phyloP scores from a whole-genome alignment of 371 early-diverging fungal genomes.

The Amoeboaphelidium protococcarum region DNA sequence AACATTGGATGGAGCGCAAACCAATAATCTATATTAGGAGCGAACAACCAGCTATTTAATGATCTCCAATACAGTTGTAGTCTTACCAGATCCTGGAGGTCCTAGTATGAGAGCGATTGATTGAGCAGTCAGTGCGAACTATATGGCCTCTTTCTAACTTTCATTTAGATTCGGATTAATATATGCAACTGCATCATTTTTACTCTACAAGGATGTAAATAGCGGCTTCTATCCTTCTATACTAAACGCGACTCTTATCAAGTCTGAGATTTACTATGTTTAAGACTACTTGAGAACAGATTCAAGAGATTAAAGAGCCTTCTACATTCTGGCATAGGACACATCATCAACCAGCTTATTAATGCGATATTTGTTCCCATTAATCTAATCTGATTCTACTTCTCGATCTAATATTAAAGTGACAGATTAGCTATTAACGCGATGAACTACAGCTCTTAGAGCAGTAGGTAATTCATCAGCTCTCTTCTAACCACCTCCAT shows the following conservation, averaged over 20 bases:
- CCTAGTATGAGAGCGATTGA: conserved; percentile 59
- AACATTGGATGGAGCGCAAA: conserved; percentile 83
- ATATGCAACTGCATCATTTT: conserved; percentile 14
- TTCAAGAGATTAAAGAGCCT: neutral
- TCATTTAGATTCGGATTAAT: conserved; percentile 38
- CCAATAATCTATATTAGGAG: conserved; percentile 42
- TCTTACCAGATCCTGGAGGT: conserved; percentile 77
- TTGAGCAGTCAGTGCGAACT: conserved; percentile 27
- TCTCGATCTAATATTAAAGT: no score
- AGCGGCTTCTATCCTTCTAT: neutral
- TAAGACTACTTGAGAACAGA: neutral
- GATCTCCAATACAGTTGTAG: conserved; percentile 64
- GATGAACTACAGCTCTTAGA: no score
- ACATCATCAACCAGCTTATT: neutral
- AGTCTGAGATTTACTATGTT: no score
- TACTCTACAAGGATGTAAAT: neutral
- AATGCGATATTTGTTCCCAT: neutral
- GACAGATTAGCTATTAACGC: no score
- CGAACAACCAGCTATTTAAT: conserved; percentile 41
- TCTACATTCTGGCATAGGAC: neutral
- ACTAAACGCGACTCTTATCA: neutral
- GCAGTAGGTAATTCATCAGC: no score
- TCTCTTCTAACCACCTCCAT: neutral
- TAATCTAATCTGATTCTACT: no score
- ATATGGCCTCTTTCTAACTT: conserved; percentile 45